Base-by-base conservation (phyloP, 495 filamentous ascomycete genomes). In the Trichoderma asperelloides region DNA sequence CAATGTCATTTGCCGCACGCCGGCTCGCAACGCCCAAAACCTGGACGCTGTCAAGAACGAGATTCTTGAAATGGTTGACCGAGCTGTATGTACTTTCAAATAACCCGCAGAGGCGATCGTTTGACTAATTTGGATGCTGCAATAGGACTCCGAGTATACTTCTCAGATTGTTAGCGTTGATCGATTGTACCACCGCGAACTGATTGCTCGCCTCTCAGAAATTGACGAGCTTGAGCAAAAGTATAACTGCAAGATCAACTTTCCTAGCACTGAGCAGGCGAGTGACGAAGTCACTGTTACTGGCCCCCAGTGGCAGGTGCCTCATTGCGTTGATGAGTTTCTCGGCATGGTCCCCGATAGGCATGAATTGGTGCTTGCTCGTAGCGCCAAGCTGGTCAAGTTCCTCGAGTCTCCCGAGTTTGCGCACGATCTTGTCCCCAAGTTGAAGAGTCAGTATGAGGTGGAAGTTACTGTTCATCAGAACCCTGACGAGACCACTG, bases 11-110 rank as follows among this genome's bases (percentile, higher is more conserved):
- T 98, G 96, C 76, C 90, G 96, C 28, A 99, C 95, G 0, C 95
- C 95, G 16, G 95, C 95, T 69, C 90, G 95, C 67, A 99, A 99
- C 78, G 95, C 95, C 43, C 90, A 96, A 77, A 97, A 92, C 74
- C 81, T 99, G 49, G 95, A 99, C 76, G 81, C 97, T 28, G 95
- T 99, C 67, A 99, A 98, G 85, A 90, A 91, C 73, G 95, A 99
- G 80, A 99, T 99, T 71, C 91, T 99, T 83, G 94, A 97, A 72
- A 98, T 97, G 95, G 95, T 98, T 62, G 93, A 98, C 78, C 91
- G 96, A 79, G 93, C 88, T 65, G 88, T 91, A 80, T 79, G 86
- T 81, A 65, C 68, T 70, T 62, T 68, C 41, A 33, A 2, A 3
- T 62, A 67, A 65, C 12, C 9, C 63, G 41, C 7, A 4, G 11